Evolutionary conservation across 192 early-diverging fungal species (phyloP).

Genomic region (Coemansia sp.): DNA sequence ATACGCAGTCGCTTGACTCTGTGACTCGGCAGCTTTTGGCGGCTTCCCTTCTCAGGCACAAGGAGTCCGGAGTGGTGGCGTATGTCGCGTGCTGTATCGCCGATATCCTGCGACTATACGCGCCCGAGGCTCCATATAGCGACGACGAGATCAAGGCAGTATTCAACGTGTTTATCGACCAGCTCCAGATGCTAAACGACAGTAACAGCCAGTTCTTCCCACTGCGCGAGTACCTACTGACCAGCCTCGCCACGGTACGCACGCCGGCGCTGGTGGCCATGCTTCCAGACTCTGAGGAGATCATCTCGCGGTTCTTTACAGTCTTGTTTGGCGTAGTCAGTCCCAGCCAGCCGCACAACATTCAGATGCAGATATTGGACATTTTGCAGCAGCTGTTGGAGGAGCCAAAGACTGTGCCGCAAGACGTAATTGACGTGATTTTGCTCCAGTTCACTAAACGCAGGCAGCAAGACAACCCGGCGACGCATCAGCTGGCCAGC

Average conservation of each 20-base stretch:
- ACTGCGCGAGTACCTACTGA: slow-evolving; percentile 84
- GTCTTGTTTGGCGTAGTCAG: slow-evolving; percentile 73
- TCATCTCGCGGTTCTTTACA: slow-evolving; percentile 73
- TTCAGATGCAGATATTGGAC: slow-evolving; percentile 78
- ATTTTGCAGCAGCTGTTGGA: slow-evolving; percentile 84
- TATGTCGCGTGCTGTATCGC: slow-evolving; percentile 86
- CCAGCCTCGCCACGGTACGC: slow-evolving; percentile 84
- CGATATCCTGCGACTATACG: slow-evolving; percentile 90
- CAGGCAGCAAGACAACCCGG: slow-evolving; percentile 67
- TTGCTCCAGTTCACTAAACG: slow-evolving; percentile 75
- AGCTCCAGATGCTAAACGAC: slow-evolving; percentile 70
- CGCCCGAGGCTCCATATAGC: slow-evolving; percentile 91
- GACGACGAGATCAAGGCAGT: slow-evolving; percentile 72
- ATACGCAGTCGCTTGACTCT: slow-evolving; percentile 65
- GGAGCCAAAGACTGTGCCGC: slow-evolving; percentile 68
- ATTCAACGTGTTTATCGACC: slow-evolving; percentile 82
- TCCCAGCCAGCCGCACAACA: slow-evolving; percentile 72
- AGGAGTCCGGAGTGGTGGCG: slow-evolving; percentile 77
- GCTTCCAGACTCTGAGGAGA: slow-evolving; percentile 74
- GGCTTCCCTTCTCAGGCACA: slow-evolving; percentile 70
- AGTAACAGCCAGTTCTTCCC: slow-evolving; percentile 67
- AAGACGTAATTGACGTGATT: slow-evolving; percentile 88
- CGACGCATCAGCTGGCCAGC: slow-evolving; percentile 75
- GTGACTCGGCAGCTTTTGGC: slow-evolving; percentile 72
- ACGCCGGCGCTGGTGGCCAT: slow-evolving; percentile 81